Evolutionary conservation across 805 yeast species (phyloP), one percentile per base, ranked within the genome.

Genomic region (Nakazawaea populi): DNA sequence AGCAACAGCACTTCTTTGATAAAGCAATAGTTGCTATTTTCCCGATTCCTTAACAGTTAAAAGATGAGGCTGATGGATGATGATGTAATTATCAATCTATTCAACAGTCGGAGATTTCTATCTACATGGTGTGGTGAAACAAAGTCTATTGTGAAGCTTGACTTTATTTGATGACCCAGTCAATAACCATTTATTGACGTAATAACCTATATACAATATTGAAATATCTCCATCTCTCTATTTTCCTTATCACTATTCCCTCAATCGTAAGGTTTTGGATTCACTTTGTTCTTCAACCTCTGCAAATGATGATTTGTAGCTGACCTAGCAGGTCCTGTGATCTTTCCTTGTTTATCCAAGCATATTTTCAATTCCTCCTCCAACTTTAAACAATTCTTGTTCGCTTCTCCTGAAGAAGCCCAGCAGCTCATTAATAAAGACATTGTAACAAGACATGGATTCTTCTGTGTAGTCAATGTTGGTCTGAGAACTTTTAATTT

Each of bases 401-500:
- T 72, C 54, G 94, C 91, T 67, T 89, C 96, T 46, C 95, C 92
- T 69, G 89, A 87, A 28, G 97, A 87, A 2, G 97, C 95, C 98
- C 98, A 91, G 71, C 98, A 91, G 74, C 87, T 88, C 58, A 91
- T 73, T 65, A 91, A 75, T 45, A 88, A 84, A 1, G 94, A 83
- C 91, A 91, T 87, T 56, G 86, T 70, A 51, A 88, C 89, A 54
- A 82, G 67, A 67, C 97, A 90, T 52, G 88, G 82, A 58, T 85
- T 83, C 44, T 87, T 78, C 52, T 75, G 66, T 57, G 80, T 80
- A 47, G 76, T 74, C 32, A 77, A 70, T 4, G 79, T 72, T 12
- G 89, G 82, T 58, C 80, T 82, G 64, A 84, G 83, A 52, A 85
- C 86, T 65, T 82, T 79, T 48, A 89, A 74, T 62, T 83, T 76